Conservation (phyloP, 495 filamentous ascomycete genomes). For the Articulospora tetracladia region DNA sequence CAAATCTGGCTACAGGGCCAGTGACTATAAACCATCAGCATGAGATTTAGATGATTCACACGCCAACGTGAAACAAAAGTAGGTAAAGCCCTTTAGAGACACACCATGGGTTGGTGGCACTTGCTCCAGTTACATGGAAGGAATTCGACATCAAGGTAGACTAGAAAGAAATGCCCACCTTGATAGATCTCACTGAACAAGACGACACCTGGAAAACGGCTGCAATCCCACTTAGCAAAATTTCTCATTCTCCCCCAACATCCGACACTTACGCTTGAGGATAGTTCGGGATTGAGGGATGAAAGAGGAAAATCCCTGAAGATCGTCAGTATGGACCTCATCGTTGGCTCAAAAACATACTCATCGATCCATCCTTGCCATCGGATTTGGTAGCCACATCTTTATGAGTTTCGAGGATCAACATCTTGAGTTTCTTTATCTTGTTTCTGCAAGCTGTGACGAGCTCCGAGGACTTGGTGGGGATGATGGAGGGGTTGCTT, state of each 20-base stretch:
- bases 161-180: slow-evolving; percentile 45
- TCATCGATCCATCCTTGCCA: slow-evolving; percentile 55
- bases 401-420: slow-evolving; percentile 60
- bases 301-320: slow-evolving; percentile 82
- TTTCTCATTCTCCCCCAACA: slow-evolving; percentile 4
- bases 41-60: too few species aligned
- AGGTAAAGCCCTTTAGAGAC: neutral
- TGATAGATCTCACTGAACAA: slow-evolving; percentile 97
- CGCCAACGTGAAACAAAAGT: too few species aligned
- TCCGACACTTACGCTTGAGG: slow-evolving; percentile 64
- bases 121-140: neutral
- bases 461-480: neutral
- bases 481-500: neutral
- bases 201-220: slow-evolving; percentile 83
- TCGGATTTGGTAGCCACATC: slow-evolving; percentile 66
- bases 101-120: neutral
- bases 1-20: slow-evolving; percentile 86
- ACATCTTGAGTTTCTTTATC: slow-evolving; percentile 44
- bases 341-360: slow-evolving; percentile 34
- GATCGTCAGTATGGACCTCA: slow-evolving; percentile 3
- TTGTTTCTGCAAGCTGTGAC: neutral
- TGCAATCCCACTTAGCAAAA: slow-evolving; percentile 28
- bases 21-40: slow-evolving; percentile 58
- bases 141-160: neutral
- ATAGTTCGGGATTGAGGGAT: slow-evolving; percentile 79